These are phyloP conservation scores for Penicillium brevicompactum DNA, from an alignment of 2,329 filamentous ascomycete species.

Conservation along the genomic window DNA sequence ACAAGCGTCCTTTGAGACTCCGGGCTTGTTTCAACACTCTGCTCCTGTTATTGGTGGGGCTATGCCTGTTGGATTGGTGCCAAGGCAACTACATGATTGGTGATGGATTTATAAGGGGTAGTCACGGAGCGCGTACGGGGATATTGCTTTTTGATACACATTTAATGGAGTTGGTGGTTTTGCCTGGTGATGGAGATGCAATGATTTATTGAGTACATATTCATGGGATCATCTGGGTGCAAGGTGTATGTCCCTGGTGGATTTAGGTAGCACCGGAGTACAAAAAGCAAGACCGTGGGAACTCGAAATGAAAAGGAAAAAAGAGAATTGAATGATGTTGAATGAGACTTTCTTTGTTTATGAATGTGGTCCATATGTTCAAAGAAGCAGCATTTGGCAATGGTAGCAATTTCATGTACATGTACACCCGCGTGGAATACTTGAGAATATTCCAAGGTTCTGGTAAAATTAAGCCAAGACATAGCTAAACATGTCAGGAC, in stretches of 20 bases:
- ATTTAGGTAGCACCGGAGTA: neutral
- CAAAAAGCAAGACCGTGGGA: neutral
- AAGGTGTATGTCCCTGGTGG: neutral
- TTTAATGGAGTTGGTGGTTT: neutral
- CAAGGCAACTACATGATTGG: conserved; percentile 27
- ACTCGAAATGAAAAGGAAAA: neutral
- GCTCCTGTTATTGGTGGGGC: conserved; percentile 21
- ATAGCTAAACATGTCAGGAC: neutral
- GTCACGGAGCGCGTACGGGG: neutral
- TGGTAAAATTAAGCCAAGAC: neutral
- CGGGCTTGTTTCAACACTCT: conserved; percentile 21
- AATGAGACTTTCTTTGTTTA: neutral
- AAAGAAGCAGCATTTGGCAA: neutral
- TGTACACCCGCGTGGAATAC: no score
- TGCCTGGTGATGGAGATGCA: neutral
- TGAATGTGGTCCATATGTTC: neutral
- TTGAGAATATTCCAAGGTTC: neutral
- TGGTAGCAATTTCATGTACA: neutral
- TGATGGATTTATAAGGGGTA: conserved; percentile 5
- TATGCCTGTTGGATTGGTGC: conserved; percentile 26
- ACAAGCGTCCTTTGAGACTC: conserved; percentile 17
- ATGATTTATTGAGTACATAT: neutral
- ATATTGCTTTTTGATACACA: neutral
- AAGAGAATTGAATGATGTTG: neutral
- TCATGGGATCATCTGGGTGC: neutral